Conservation (phyloP, 495 filamentous ascomycete species). For the Xylaria telfairii region DNA sequence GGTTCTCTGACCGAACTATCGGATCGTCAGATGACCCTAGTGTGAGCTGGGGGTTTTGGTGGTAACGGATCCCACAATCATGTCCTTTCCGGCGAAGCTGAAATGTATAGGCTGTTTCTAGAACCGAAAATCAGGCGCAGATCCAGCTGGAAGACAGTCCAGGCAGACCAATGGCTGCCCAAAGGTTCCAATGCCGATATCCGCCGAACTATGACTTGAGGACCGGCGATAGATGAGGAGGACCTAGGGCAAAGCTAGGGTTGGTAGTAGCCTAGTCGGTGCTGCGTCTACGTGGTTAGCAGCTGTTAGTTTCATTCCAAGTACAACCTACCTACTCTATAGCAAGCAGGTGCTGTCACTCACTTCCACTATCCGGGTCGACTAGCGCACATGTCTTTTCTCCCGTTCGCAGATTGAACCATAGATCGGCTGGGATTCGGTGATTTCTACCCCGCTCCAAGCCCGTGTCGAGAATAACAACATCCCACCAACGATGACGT, state of each 20-base stretch:
- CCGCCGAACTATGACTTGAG: not conserved
- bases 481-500: conserved; percentile 26
- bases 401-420: not conserved
- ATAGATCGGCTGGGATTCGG: conserved; percentile 9
- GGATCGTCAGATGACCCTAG: not conserved
- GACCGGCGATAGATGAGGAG: not conserved
- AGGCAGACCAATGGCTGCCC: not conserved
- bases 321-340: not conserved
- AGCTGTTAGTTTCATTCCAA: not conserved
- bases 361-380: not conserved
- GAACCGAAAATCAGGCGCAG: conserved; percentile 11
- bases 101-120: conserved; percentile 18
- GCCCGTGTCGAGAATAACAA: conserved; percentile 6
- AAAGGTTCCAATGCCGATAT: not conserved
- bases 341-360: not conserved
- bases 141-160: conserved; percentile 5
- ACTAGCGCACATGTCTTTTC: not conserved
- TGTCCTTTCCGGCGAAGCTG: conserved; percentile 6
- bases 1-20: conserved; percentile 9
- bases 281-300: not conserved
- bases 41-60: not conserved
- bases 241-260: too few species aligned
- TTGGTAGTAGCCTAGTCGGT: not conserved
- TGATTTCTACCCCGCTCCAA: conserved; percentile 12
- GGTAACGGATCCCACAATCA: not conserved